Base-by-base conservation (phyloP, 371 early-diverging fungal genomes). In the Coemansia linderi region DNA sequence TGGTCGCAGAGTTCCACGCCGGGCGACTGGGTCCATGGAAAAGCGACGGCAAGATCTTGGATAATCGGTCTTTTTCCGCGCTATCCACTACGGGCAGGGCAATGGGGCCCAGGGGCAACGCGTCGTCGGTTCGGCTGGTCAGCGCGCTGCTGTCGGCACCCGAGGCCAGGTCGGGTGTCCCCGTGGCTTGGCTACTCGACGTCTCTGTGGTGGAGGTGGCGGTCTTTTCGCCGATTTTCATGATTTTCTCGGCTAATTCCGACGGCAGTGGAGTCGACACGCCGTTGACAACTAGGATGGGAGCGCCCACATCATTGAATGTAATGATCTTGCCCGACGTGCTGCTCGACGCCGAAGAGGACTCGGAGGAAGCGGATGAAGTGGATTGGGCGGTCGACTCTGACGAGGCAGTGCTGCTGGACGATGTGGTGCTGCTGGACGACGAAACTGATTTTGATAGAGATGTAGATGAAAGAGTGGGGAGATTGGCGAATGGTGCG, bases 251-350 rank as follows among this genome's bases (percentile, higher is more conserved):
- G 29, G 77, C 77, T 6, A 77, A 37, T 1, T 69, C 77, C 4
- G 46, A 27, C 0, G 77, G 69, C 2, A 77, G 24, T 4, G 66
- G 10, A 4, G 77, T 65, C 5, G 77, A 66, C 15, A 66, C 63
- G 22, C 77, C 77, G 43, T 63, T 48, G 24, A 74, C 17, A 27
- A 77, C 54, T 63, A 73, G 48, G 56, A 69, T 74, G 4, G 77
- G 77, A n/a, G 50, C 69, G 44, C 77, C 77, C n/a, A 65, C 50
- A 50, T 59, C 61, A 66, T 77, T 65, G 48, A 77, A 77, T n/a
- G 74, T 17, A 24, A 77, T 77, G 3, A 66, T 63, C 33, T 66
- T 77, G 27, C 66, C 66, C 7, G 36, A 27, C n/a, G 59, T 19
- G n/a, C 24, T 12, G 60, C 24, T 39, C 3, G 67, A 68, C 24